Evolutionary conservation across 768 basidiomycete species (phyloP), one percentile per base, ranked within the genome.

Genomic region (Mycena metata): DNA sequence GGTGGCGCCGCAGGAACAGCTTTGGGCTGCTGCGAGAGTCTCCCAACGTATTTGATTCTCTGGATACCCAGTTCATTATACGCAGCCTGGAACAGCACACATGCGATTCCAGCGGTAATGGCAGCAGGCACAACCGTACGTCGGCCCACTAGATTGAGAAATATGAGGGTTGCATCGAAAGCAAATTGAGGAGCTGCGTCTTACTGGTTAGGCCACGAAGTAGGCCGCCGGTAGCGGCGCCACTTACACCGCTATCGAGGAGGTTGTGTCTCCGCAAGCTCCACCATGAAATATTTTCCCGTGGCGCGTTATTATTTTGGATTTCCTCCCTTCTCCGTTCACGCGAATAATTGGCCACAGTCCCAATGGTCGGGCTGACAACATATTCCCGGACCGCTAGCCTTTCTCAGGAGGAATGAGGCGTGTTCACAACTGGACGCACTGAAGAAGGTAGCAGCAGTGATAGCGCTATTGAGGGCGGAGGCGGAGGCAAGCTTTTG

Each of bases 401-500:
- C 43, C 39, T 19, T 26, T 41, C 69, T 10, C 56, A 49, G 11
- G 47, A 57, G 21, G 35, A 43, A 21, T 51, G 35, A 9, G 47
- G 64, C n/a, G 1, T 43, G 16, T 36, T 23, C 49, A 39, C 5
- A 26, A 54, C 66, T 16, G 12, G 35, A 81, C 91, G 60, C 66
- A 95, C 95, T 85, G 78, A 96, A 96, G 80, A 96, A 96, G 0
- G 89, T 86, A 11, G 88, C 83, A 8, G 92, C 89, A 12, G 88
- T 90, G 19, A 95, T 80, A 24, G 89, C 89, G 51, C 90, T 89
- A 75, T 96, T 96, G 23, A 92, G 69, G 19, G 88, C 90, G 64
- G 94, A 87, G 42, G 89, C 85, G 13, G 85, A 73, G 35, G 90
- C 85, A 21, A 90, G 77, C 11, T 85, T 73, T 6, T 82, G 82